Base-by-base conservation (phyloP, 2,329 filamentous ascomycete genomes). In the Hyphodiscus sp. region DNA sequence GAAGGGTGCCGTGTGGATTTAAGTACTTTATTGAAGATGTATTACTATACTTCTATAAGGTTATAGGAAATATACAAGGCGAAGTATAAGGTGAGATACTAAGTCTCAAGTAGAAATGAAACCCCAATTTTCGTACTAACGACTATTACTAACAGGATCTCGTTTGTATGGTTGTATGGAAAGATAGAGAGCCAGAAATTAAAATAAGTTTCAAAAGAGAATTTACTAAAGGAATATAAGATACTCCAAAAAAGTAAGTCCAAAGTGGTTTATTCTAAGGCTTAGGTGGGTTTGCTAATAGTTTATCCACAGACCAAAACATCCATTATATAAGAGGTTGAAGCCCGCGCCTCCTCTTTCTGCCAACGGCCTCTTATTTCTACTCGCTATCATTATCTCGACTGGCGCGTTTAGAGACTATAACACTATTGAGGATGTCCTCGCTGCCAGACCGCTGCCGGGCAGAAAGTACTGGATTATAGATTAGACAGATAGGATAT, bases 191-290 rank as follows among this genome's bases (percentile, higher is more conserved):
- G 46, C 50, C 20, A 51, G 45, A 59, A 19, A 58, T 59, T 47
- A 55, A 56, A 30, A 54, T 57, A 57, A 50, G 44, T 51, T 59
- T 57, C 13, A 59, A 59, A 51, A 59, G 45, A 55, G 50, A 59
- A 42, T 48, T 55, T 51, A 51, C 29, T 50, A 59, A 59, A 57
- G 43, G 20, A 47, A 59, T 55, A 26, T 26, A 50, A 58, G 43
- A 59, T 9, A 54, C 45, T 38, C 46, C 9, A 9, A 59, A 57
- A 51, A 59, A 59, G 51, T 55, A 59, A 53, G 26, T 59, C 13
- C 11, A 58, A 29, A 55, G 30, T 53, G n/a, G 29, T 30, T 49
- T 29, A 48, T 52, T 51, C 33, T 13, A 51, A 47, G 42, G 53
- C 44, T 53, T 33, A 15, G n/a, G 45, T 52, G 20, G 19, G 23